A percentile compares a stretch with the other conserved stretches of the same genome.
Conservation (phyloP, 2,329 filamentous ascomycete species). For the Colletotrichum abscissum region DNA sequence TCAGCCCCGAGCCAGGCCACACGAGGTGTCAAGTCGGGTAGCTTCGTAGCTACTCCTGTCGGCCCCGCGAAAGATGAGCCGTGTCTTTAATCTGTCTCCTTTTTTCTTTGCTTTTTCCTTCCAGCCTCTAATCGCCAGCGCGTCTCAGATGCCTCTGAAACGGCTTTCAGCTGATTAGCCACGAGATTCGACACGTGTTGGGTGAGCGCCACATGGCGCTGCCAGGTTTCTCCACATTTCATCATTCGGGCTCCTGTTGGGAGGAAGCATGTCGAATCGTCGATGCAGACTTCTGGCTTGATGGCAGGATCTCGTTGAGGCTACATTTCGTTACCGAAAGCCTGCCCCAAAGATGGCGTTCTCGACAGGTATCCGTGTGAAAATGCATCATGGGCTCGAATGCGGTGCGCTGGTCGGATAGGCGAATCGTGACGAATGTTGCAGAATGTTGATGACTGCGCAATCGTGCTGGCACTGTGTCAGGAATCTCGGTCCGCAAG, state of each 20-base stretch:
- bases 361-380: background rate
- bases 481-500: background rate
- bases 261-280: background rate
- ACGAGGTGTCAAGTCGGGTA: background rate
- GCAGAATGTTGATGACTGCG: background rate
- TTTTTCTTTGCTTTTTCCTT: background rate
- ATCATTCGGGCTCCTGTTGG: background rate
- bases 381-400: background rate
- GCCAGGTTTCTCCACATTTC: background rate
- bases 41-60: background rate
- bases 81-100: conserved; percentile 1
- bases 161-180: conserved; percentile 1
- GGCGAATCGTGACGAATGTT: background rate
- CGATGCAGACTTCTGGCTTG: background rate
- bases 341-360: background rate
- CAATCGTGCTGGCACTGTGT: background rate
- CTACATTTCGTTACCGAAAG: background rate
- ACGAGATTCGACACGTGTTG: conserved; percentile 6
- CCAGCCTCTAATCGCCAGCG: conserved; percentile 5
- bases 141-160: conserved; percentile 28
- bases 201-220: background rate
- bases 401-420: background rate
- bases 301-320: background rate
- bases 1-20: background rate
- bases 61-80: background rate